These are phyloP conservation scores for Penicillium argentinense DNA, from an alignment of 495 filamentous ascomycete genomes.

Conservation along the genomic window DNA sequence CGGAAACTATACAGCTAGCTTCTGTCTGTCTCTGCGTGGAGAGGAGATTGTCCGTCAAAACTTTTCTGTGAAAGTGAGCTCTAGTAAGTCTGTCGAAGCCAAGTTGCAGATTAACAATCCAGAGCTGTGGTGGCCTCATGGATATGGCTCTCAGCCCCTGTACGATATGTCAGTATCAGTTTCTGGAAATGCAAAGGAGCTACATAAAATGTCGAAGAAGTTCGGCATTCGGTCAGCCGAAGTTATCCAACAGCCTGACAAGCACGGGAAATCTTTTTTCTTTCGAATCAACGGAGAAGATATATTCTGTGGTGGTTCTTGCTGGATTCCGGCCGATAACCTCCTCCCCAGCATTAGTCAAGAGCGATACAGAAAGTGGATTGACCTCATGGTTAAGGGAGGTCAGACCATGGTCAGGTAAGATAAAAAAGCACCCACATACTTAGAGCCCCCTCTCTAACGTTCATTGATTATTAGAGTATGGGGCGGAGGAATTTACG, in stretches of 20 bases:
- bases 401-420: conserved; percentile 72
- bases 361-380: conserved; percentile 71
- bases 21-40: conserved; percentile 59
- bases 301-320: conserved; percentile 78
- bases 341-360: conserved; percentile 67
- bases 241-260: conserved; percentile 65
- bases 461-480: conserved; percentile 44
- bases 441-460: neutral
- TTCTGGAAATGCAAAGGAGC: conserved; percentile 36
- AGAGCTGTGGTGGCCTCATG: conserved; percentile 76
- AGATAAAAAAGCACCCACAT: neutral
- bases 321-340: conserved; percentile 91
- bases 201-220: conserved; percentile 59
- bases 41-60: conserved; percentile 53
- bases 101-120: conserved; percentile 61
- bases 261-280: conserved; percentile 77
- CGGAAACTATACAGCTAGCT: conserved; percentile 43
- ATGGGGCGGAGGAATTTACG: conserved; percentile 80
- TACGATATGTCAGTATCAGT: conserved; percentile 66
- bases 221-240: conserved; percentile 72
- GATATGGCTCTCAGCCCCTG: conserved; percentile 73
- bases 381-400: conserved; percentile 65
- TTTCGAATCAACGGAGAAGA: conserved; percentile 83
- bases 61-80: conserved; percentile 32
- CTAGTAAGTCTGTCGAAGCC: conserved; percentile 47